These are phyloP conservation scores for Venturia aucupariae DNA, from an alignment of 2,329 filamentous ascomycete genomes.

Conservation along the genomic window DNA sequence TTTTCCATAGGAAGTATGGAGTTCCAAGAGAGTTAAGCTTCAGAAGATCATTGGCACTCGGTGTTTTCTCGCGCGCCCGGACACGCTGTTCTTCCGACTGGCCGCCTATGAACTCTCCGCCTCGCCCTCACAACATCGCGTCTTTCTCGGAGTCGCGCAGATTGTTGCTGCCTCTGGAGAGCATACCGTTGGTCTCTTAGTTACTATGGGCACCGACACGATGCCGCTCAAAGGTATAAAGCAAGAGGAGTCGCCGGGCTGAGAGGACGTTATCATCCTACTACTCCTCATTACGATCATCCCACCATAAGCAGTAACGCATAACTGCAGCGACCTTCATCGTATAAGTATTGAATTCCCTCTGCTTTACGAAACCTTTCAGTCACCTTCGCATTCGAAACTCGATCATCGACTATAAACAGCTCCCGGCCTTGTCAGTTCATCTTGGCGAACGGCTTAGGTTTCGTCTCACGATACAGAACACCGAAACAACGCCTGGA, in stretches of 20 bases:
- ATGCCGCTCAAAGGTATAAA: constrained; percentile 1
- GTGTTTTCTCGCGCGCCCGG: background rate
- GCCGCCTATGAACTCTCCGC: background rate
- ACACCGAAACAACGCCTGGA: background rate
- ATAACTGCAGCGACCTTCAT: background rate
- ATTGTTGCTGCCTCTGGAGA: background rate
- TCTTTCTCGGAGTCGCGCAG: background rate
- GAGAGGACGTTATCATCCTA: background rate
- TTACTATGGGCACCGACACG: background rate
- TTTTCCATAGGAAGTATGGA: background rate
- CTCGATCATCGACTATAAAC: background rate
- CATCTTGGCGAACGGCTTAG: background rate
- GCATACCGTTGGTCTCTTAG: background rate
- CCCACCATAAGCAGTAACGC: background rate
- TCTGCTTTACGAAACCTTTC: background rate
- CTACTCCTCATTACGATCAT: background rate
- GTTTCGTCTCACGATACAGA: background rate
- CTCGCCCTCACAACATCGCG: background rate
- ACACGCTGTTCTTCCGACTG: background rate
- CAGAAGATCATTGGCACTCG: background rate
- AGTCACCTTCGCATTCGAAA: background rate
- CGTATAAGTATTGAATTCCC: background rate
- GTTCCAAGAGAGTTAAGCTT: background rate
- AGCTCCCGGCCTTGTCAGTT: background rate
- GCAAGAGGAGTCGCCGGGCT: background rate